phyloP scores from a whole-genome alignment of 2,329 filamentous ascomycete genomes.

The Annulohypoxylon truncatum region DNA sequence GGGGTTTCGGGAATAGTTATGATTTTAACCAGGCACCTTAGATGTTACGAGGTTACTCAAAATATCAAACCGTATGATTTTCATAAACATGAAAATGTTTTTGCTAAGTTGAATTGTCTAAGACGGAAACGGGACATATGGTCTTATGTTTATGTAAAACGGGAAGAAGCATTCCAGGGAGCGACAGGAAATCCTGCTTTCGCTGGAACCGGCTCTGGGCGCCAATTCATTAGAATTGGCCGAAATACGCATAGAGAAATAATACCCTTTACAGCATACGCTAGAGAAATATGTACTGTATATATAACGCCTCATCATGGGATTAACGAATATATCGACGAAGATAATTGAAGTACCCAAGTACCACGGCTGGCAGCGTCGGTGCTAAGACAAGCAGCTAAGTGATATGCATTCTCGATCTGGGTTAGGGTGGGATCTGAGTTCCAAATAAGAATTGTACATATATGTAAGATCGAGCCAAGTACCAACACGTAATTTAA shows the following conservation, averaged over 20 bases:
- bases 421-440: background rate
- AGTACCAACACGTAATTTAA: conserved; percentile 6
- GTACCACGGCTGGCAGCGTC: background rate
- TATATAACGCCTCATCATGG: background rate
- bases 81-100: background rate
- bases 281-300: no score
- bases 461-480: conserved; percentile 1
- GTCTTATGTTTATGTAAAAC: no score
- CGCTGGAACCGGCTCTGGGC: no score
- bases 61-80: background rate
- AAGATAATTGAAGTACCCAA: background rate
- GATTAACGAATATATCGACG: background rate
- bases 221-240: no score
- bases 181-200: no score
- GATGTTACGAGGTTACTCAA: background rate
- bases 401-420: background rate
- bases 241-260: no score
- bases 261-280: no score
- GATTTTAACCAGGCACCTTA: conserved; percentile 64
- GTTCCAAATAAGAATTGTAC: conserved; percentile 1
- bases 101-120: background rate
- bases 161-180: no score
- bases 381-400: conserved; percentile 4
- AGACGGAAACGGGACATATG: no score
- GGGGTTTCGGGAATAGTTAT: conserved; percentile 71